Evolutionary conservation across 1,284 basidiomycete genomes (phyloP).

Genomic region (Boletellus dicymbophilus): DNA sequence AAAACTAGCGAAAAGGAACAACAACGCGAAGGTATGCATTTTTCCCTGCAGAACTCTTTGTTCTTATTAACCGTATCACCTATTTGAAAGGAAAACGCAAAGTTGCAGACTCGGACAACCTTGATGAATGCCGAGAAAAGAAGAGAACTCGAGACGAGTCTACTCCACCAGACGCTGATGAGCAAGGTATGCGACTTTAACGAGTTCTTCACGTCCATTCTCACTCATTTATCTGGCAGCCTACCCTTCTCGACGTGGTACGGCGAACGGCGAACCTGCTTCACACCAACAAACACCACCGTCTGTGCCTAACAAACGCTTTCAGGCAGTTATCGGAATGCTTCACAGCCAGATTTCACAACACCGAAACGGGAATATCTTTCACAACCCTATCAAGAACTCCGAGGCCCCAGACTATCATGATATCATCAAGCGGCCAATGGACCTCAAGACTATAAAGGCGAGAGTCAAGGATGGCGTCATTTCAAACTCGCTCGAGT

Average conservation of each 20-base stretch:
- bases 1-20: constrained; percentile 4
- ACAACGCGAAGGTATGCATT: constrained; percentile 26
- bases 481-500: constrained; percentile 81
- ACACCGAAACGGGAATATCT: constrained; percentile 87
- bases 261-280: constrained; percentile 15
- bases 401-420: constrained; percentile 90
- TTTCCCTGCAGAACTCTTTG: neutral
- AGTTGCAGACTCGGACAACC: constrained; percentile 51
- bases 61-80: neutral
- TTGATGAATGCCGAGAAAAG: constrained; percentile 56
- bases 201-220: too few species aligned
- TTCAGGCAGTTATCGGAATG: constrained; percentile 79
- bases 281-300: constrained; percentile 30
- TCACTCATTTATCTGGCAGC: constrained; percentile 19
- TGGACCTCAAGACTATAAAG: constrained; percentile 92
- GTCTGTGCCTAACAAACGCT: constrained; percentile 59
- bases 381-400: constrained; percentile 87
- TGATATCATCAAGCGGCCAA: constrained; percentile 88
- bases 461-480: constrained; percentile 78
- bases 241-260: constrained; percentile 16
- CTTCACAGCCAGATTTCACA: constrained; percentile 81
- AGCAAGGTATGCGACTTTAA: constrained; percentile 46
- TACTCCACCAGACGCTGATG: constrained; percentile 55
- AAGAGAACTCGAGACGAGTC: constrained; percentile 72
- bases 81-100: constrained; percentile 65